Evolutionary conservation across 108 stramenopile genomes (phyloP).

Genomic region (Cyclotella atomus): DNA sequence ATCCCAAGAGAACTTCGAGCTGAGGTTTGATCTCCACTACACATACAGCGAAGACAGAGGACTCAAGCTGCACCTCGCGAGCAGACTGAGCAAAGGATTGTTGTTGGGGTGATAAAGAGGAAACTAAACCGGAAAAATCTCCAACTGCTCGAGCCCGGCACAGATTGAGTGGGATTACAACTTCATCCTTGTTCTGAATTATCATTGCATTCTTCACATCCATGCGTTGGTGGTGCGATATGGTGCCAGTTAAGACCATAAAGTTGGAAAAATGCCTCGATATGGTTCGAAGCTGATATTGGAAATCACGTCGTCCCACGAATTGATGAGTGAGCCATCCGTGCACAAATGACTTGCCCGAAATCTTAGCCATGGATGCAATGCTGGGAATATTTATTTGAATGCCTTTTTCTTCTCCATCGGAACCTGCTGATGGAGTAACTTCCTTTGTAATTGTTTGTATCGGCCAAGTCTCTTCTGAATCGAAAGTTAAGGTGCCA

Average conservation of each 20-base stretch:
- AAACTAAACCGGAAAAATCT: slow-evolving; percentile 44
- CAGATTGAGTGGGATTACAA: slow-evolving; percentile 39
- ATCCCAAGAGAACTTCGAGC: slow-evolving; percentile 43
- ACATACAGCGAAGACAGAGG: slow-evolving; percentile 40
- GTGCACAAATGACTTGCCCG: slow-evolving; percentile 29
- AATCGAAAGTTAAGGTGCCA: background rate
- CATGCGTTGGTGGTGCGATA: slow-evolving; percentile 32
- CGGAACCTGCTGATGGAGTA: background rate
- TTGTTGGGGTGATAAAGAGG: slow-evolving; percentile 53
- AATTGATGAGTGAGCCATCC: slow-evolving; percentile 34
- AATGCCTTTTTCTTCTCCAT: no score
- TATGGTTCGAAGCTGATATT: slow-evolving; percentile 8
- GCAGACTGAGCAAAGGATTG: slow-evolving; percentile 43
- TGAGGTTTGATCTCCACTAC: slow-evolving; percentile 53
- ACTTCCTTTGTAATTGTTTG: background rate
- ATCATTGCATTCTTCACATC: slow-evolving; percentile 48
- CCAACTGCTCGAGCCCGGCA: slow-evolving; percentile 35
- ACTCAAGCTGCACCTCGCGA: slow-evolving; percentile 40
- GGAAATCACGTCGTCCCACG: background rate
- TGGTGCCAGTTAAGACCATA: slow-evolving; percentile 36
- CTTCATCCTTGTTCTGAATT: slow-evolving; percentile 53
- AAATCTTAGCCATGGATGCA: slow-evolving; percentile 15
- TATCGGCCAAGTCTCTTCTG: slow-evolving; percentile 1
- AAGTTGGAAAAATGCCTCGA: slow-evolving; percentile 45
- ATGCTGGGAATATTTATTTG: slow-evolving; percentile 6